Base-by-base conservation (phyloP, 2,329 filamentous ascomycete species). In the Fusarium sambucinum region DNA sequence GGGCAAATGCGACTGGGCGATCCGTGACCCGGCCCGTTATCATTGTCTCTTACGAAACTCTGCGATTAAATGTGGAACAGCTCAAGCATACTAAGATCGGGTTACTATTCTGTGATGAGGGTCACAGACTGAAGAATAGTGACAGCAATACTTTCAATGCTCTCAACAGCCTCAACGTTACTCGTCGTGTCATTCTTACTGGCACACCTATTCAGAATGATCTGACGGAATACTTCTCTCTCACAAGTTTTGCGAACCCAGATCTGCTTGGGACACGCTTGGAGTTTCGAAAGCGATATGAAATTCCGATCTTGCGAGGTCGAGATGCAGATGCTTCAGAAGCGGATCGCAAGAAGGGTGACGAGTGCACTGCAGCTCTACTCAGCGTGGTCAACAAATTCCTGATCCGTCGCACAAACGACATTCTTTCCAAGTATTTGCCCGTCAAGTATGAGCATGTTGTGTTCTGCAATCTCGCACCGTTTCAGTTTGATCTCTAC, bases 401-500 rank as follows among this genome's bases (percentile, higher is more conserved):
- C 81, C 96, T 99, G 77, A 99, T 99, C 73, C 91, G 96, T 62
- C 90, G 96, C 59, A 97, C 95, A 6, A 99, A 99, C 85, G 96
- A 99, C 76, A 97, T 99, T 65, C 82, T 99, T 25, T 97, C 95
- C 52, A 99, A 99, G 79, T 99, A 99, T 76, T 82, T 99, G 61
- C 96, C 96, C 0, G 90, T 98, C 82, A 99, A 99, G 82, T 99
- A 99, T 80, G 96, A 99, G 79, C 96, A 99, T 77, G 96, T 99
- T 30, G 96, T 99, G 1, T 99, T 99, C 81, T 99, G 96, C 85
- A 95, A 95, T 73, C 86, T 97, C 45, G 92, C 96, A 17, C 92
- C 92, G 0, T 98, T 99, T 81, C 96, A 99, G 78, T 86, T 94
- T 55, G 92, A 93, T 70, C 83, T 99, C 2, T 99, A 99, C 84